phyloP scores from a whole-genome alignment of 164 flowering plant species.

The Platanus orientalis region DNA sequence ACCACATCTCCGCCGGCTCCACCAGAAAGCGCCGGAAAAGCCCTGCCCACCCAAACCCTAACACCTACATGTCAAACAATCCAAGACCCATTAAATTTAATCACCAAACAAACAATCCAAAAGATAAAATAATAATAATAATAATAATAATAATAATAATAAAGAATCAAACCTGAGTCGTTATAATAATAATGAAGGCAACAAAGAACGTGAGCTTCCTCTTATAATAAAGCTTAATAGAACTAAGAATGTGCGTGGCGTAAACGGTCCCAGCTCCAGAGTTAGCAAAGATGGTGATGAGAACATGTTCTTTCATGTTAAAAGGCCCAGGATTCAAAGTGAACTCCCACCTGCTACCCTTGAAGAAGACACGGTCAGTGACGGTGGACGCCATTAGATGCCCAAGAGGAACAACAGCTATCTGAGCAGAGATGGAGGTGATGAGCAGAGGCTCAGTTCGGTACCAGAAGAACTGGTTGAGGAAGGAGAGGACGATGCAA shows the following conservation, averaged over 20 bases:
- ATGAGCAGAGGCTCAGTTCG: slow-evolving; percentile 68
- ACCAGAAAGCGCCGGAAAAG: slow-evolving; percentile 38
- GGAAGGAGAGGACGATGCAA: slow-evolving; percentile 68
- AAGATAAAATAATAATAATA: not conserved
- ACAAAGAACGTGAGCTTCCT: slow-evolving; percentile 54
- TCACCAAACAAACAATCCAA: not conserved
- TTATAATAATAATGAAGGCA: slow-evolving; percentile 58
- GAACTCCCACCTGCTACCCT: slow-evolving; percentile 59
- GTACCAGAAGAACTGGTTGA: slow-evolving; percentile 97
- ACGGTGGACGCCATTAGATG: slow-evolving; percentile 70
- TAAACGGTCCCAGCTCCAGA: slow-evolving; percentile 90
- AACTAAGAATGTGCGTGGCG: slow-evolving; percentile 79
- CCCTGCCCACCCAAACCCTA: slow-evolving; percentile 52
- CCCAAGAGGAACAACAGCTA: slow-evolving; percentile 89
- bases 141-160: not conserved
- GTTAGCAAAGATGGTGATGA: slow-evolving; percentile 90
- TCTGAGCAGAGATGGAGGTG: slow-evolving; percentile 82
- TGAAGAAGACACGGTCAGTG: slow-evolving; percentile 49
- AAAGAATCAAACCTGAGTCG: slow-evolving; percentile 61
- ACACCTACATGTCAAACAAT: slow-evolving; percentile 16
- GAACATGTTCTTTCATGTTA: slow-evolving; percentile 89
- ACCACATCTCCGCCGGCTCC: slow-evolving; percentile 48
- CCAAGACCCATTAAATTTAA: not conserved
- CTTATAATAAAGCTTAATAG: slow-evolving; percentile 67
- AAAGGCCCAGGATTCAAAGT: slow-evolving; percentile 91